Percentiles rank a stretch among this genome's conserved stretches.
Conservation (phyloP, 768 basidiomycete species). For the Boletus eberwhitei region DNA sequence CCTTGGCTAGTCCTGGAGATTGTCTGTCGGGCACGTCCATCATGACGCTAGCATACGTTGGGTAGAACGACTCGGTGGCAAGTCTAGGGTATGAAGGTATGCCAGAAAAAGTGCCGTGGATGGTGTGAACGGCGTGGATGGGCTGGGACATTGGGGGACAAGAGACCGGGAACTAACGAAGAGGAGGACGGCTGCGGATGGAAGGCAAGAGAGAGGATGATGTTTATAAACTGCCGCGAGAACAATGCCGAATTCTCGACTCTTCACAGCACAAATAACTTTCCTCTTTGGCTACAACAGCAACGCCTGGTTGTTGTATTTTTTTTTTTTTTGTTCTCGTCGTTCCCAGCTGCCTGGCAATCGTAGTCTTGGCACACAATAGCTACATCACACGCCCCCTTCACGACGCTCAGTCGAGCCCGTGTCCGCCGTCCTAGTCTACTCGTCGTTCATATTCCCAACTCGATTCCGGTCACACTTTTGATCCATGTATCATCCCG, state of each 20-base stretch:
- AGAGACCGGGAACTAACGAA: conserved; percentile 12
- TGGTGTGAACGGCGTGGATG: conserved; percentile 29
- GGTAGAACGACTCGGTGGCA: conserved; percentile 6
- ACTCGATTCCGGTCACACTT: conserved; percentile 3
- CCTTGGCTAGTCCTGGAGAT: conserved; percentile 21
- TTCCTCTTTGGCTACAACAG: conserved; percentile 17
- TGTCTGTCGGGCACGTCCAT: conserved; percentile 22
- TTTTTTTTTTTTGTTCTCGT: conserved; percentile 12
- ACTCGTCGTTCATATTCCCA: conserved; percentile 5
- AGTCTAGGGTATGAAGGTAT: conserved; percentile 22
- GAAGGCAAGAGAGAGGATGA: not conserved
- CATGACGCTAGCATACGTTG: conserved; percentile 28
- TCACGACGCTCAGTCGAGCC: conserved; percentile 8
- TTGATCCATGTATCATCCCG: too few species aligned
- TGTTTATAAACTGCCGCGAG: conserved; percentile 23
- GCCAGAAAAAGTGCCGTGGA: conserved; percentile 32
- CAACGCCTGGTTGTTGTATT: too few species aligned
- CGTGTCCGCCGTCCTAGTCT: not conserved
- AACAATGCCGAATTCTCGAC: conserved; percentile 16
- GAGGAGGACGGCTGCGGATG: conserved; percentile 7
- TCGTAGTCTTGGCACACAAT: conserved; percentile 22
- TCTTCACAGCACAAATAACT: conserved; percentile 12
- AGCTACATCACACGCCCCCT: not conserved
- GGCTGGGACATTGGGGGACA: conserved; percentile 27
- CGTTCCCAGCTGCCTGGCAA: conserved; percentile 7